A percentile compares a stretch with the other conserved stretches of the same genome.
phyloP scores from a whole-genome alignment of 1,139 yeast species.

The Lodderomyces margitis region DNA sequence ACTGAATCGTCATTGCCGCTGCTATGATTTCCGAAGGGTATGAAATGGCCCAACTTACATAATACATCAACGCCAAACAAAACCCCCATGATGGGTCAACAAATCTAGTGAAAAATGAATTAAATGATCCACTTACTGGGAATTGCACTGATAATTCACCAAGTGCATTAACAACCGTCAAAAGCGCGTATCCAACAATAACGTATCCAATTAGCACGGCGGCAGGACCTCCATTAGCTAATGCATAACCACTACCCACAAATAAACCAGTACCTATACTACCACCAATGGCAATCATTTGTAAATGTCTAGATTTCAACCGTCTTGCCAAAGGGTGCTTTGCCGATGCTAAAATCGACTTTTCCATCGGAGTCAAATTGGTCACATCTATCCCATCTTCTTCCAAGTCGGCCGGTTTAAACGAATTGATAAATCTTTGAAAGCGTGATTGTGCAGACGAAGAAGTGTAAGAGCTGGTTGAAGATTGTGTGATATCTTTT shows the following conservation, averaged over 20 bases:
- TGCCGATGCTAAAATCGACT: slow-evolving; percentile 37
- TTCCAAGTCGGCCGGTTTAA: slow-evolving; percentile 41
- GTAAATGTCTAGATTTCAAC: slow-evolving; percentile 41
- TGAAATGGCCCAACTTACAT: slow-evolving; percentile 43
- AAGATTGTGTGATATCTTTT: no score
- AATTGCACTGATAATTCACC: slow-evolving; percentile 63
- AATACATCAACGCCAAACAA: slow-evolving; percentile 42
- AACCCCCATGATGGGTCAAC: slow-evolving; percentile 65
- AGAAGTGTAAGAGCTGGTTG: not conserved
- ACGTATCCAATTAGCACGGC: slow-evolving; percentile 52
- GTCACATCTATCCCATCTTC: slow-evolving; percentile 33
- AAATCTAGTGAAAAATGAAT: slow-evolving; percentile 55
- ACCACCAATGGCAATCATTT: slow-evolving; percentile 48
- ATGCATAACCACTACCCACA: slow-evolving; percentile 70
- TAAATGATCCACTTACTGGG: slow-evolving; percentile 63
- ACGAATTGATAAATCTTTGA: slow-evolving; percentile 29
- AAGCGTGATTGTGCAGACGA: not conserved
- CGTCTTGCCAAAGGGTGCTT: slow-evolving; percentile 37
- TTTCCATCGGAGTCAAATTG: slow-evolving; percentile 29
- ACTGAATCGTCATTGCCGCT: slow-evolving; percentile 41
- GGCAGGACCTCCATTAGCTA: slow-evolving; percentile 71
- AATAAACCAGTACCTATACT: slow-evolving; percentile 31
- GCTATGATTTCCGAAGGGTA: slow-evolving; percentile 47
- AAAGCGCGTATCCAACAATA: slow-evolving; percentile 44
- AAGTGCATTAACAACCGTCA: slow-evolving; percentile 54